Conservation (phyloP, 805 yeast genomes). For the Lachancea kluyveri region DNA sequence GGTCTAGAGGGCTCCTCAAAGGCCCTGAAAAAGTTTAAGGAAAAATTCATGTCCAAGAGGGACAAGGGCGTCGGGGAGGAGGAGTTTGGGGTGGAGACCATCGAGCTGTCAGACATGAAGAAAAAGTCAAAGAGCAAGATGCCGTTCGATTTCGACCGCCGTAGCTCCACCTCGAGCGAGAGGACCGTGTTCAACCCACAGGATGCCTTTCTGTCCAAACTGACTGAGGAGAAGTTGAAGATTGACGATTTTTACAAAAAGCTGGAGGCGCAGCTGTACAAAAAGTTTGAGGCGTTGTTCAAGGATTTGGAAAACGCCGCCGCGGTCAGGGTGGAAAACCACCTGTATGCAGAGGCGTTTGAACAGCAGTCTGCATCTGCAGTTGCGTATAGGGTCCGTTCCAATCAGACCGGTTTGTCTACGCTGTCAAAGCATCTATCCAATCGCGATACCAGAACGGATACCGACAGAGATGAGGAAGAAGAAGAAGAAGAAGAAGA, state of each 20-base stretch:
- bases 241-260: slow-evolving; percentile 45
- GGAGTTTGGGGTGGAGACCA: slow-evolving; percentile 7
- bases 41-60: slow-evolving; percentile 5
- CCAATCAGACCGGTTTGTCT: slow-evolving; percentile 6
- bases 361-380: slow-evolving; percentile 1
- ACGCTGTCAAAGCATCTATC: slow-evolving; percentile 19
- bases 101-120: slow-evolving; percentile 9
- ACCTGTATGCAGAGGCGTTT: slow-evolving; percentile 2
- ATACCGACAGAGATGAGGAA: too few relatives aligned
- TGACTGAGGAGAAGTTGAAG: slow-evolving; percentile 44
- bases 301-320: slow-evolving; percentile 40
- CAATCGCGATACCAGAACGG: too few relatives aligned
- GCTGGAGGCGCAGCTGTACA: slow-evolving; percentile 42
- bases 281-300: slow-evolving; percentile 40
- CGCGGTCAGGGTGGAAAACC: slow-evolving; percentile 7
- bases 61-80: slow-evolving; percentile 5
- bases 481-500: slow-evolving; percentile 28
- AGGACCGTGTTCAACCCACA: slow-evolving; percentile 31
- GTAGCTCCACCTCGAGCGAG: slow-evolving; percentile 22
- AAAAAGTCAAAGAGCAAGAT: slow-evolving; percentile 1
- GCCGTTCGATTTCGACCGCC: slow-evolving; percentile 11
- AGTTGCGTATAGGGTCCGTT: slow-evolving; percentile 4
- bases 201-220: slow-evolving; percentile 40
- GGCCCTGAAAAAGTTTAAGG: slow-evolving; percentile 13
- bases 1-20: slow-evolving; percentile 10